Conservation (phyloP, 805 yeast genomes). For the Yarrowia hollandica region DNA sequence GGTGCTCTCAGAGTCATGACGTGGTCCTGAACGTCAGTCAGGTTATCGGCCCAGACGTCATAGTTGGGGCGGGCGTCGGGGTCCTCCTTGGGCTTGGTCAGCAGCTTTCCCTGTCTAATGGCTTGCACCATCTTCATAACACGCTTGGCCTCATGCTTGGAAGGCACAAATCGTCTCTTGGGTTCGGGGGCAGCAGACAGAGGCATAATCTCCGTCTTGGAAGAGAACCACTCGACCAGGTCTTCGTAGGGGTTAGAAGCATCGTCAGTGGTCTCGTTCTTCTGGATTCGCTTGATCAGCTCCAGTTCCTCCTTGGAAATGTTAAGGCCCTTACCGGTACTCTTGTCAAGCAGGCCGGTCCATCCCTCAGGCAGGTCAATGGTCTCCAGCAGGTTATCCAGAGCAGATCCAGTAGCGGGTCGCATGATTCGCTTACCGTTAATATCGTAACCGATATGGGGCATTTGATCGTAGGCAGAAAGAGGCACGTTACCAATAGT, state of each 20-base stretch:
- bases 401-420: constrained; percentile 95
- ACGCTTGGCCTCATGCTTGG: constrained; percentile 94
- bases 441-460: constrained; percentile 94
- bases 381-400: constrained; percentile 82
- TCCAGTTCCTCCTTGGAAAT: constrained; percentile 85
- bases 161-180: constrained; percentile 93
- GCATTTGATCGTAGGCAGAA: constrained; percentile 93
- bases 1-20: constrained; percentile 94
- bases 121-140: constrained; percentile 96
- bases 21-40: constrained; percentile 67
- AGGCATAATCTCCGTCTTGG: constrained; percentile 83
- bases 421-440: constrained; percentile 98
- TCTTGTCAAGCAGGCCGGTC: constrained; percentile 92
- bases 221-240: constrained; percentile 92
- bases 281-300: constrained; percentile 79
- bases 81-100: constrained; percentile 64
- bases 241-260: constrained; percentile 87
- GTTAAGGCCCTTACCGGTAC: constrained; percentile 82
- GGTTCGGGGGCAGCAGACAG: constrained; percentile 94
- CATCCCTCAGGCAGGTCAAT: constrained; percentile 97
- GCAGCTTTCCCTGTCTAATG: constrained; percentile 91
- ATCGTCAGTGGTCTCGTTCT: constrained; percentile 80
- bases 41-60: constrained; percentile 82
- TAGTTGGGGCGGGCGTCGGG: constrained; percentile 55
- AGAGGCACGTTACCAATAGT: constrained; percentile 93